Conservation (phyloP, 805 yeast genomes). For the Candida palmyrensis region DNA sequence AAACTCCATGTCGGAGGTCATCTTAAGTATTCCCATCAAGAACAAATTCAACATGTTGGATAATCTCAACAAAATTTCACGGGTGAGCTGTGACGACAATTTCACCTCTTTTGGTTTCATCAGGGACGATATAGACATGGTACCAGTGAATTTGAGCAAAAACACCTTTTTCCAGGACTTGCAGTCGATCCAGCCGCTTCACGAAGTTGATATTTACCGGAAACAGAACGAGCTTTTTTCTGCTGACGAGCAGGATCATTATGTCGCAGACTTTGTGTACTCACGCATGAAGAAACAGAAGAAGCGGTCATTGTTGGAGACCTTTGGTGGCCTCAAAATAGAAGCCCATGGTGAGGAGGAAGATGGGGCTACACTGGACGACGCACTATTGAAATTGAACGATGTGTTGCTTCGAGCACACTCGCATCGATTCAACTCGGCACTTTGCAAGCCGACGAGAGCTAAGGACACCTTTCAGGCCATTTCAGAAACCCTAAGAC, state of each 20-base stretch:
- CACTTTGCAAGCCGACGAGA: slow-evolving; percentile 8
- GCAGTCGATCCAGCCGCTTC: slow-evolving; percentile 47
- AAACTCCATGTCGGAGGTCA: slow-evolving; percentile 27
- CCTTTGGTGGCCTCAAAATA: not conserved
- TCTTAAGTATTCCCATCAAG: slow-evolving; percentile 22
- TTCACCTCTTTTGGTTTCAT: slow-evolving; percentile 66
- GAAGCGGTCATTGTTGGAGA: not conserved
- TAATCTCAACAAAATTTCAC: slow-evolving; percentile 50
- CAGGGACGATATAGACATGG: slow-evolving; percentile 54
- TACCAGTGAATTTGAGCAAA: slow-evolving; percentile 49
- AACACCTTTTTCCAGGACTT: slow-evolving; percentile 50
- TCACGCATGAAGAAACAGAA: slow-evolving; percentile 8
- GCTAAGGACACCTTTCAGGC: slow-evolving; percentile 14
- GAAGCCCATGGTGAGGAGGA: slow-evolving; percentile 9
- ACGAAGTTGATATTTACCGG: slow-evolving; percentile 24
- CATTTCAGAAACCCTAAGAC: slow-evolving; percentile 2
- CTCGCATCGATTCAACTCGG: slow-evolving; percentile 10
- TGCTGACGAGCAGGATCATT: slow-evolving; percentile 20
- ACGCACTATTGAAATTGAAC: slow-evolving; percentile 9
- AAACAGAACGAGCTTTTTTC: slow-evolving; percentile 40
- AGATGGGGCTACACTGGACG: slow-evolving; percentile 12
- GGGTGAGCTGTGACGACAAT: slow-evolving; percentile 60
- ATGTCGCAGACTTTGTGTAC: slow-evolving; percentile 24
- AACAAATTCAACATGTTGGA: slow-evolving; percentile 53
- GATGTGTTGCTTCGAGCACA: slow-evolving; percentile 16